Conservation (phyloP, 306 rosid species). For the Hippophae tibetana region DNA sequence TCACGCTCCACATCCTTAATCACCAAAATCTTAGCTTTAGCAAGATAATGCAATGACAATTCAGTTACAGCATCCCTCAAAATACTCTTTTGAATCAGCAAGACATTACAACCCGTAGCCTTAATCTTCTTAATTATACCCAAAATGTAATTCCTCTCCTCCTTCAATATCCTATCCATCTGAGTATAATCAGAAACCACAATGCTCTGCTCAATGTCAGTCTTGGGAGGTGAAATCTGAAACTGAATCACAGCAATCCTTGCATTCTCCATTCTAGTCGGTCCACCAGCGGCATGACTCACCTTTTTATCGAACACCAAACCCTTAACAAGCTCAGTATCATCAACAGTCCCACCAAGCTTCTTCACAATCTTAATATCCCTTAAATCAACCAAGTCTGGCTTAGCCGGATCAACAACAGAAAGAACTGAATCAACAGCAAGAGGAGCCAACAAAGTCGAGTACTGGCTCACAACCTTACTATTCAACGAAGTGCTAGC, state of each 20-base stretch:
- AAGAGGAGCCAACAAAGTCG: slow-evolving; percentile 76
- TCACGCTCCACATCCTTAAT: slow-evolving; percentile 93
- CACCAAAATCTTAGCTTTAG: slow-evolving; percentile 90
- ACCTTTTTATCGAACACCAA: slow-evolving; percentile 85
- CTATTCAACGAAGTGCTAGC: slow-evolving; percentile 90
- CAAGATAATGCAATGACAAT: slow-evolving; percentile 84
- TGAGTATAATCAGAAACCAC: slow-evolving; percentile 86
- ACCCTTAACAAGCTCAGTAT: slow-evolving; percentile 69
- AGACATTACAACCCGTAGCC: slow-evolving; percentile 75
- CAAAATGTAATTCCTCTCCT: slow-evolving; percentile 82
- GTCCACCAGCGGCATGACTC: slow-evolving; percentile 98
- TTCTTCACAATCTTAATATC: slow-evolving; percentile 90
- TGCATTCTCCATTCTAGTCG: slow-evolving; percentile 81
- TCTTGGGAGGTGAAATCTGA: slow-evolving; percentile 92
- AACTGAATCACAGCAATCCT: slow-evolving; percentile 93
- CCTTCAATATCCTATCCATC: slow-evolving; percentile 95
- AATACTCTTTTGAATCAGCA: slow-evolving; percentile 93
- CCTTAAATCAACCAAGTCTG: slow-evolving; percentile 74
- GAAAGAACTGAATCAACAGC: slow-evolving; percentile 86
- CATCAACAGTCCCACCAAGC: slow-evolving; percentile 89
- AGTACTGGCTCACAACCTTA: slow-evolving; percentile 94
- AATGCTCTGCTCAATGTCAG: slow-evolving; percentile 92
- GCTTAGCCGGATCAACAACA: slow-evolving; percentile 52
- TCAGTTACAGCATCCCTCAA: slow-evolving; percentile 94
- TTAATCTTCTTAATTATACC: slow-evolving; percentile 96